Evolutionary conservation across 148 eudicot species (phyloP), one percentile per base, ranked within the genome.

Genomic region (Drosera capensis): DNA sequence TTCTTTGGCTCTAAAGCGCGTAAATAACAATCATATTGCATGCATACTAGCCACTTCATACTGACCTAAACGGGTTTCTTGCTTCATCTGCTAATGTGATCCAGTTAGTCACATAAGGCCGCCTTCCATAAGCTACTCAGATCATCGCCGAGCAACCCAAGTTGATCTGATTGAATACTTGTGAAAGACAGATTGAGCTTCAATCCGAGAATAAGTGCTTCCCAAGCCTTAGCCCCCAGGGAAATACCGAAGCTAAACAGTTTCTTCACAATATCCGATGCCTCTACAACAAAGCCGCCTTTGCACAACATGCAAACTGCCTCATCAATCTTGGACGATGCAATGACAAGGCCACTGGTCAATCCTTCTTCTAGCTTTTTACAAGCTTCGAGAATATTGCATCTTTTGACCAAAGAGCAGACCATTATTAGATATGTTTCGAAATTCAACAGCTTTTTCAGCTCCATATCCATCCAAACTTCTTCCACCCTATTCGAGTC

Each of bases 181-280:
- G 14, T 34, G 9, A 5, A 34, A 49, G 25, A 18, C 15, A 6
- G 40, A 7, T 58, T 45, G 43, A 55, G 38, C 39, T 58, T 41
- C 31, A 46, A 43, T 14, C 17, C 40, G 14, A 23, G 17, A 40
- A 71, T 52, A 29, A 73, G 61, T 7, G 63, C 59, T 70, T 74
- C 56, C 75, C 72, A 70, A 14, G 72, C 56, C 46, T 55, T 37
- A 31, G 39, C 45, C 24, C 67, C 67, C 26, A 57, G 68, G 57
- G 43, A 43, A 45, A 64, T 37, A 37, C 24, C 49, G 36, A 26
- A 30, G 39, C 11, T 55, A 44, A 46, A 39, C 25, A 50, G 49
- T 25, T 54, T 41, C 8, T 30, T 52, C 2, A 70, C 54, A 13
- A 54, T 23, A 34, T 52, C 48, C 13, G 56, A 28, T 0, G 60